Evolutionary conservation across 306 rosid genomes (phyloP).

Genomic region (Acacia confusa): DNA sequence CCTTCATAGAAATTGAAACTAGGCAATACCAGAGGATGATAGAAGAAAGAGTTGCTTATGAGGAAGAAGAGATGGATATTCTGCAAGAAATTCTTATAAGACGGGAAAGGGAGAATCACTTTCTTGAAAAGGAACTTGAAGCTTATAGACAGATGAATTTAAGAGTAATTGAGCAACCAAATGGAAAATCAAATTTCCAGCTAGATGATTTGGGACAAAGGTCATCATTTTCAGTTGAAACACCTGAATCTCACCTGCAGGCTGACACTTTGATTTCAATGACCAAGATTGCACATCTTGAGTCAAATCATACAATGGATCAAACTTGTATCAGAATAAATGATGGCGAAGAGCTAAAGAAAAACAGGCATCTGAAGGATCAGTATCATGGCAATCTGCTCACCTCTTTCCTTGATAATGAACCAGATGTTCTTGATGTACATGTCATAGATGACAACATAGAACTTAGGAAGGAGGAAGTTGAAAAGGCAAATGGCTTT

Average conservation of each 20-base stretch:
- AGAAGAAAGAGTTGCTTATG: constrained; percentile 77
- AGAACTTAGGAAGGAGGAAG: constrained; percentile 38
- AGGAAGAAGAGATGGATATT: constrained; percentile 83
- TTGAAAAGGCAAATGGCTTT: constrained; percentile 32
- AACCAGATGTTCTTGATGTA: constrained; percentile 58
- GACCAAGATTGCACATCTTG: constrained; percentile 21
- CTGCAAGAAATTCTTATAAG: constrained; percentile 80
- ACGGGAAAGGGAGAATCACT: constrained; percentile 77
- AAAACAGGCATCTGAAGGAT: constrained; percentile 28
- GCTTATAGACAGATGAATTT: constrained; percentile 54
- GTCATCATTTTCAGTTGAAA: constrained; percentile 36
- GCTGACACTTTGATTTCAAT: constrained; percentile 26
- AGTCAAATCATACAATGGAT: constrained; percentile 32
- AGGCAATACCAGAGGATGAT: constrained; percentile 73
- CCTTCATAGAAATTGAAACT: constrained; percentile 68
- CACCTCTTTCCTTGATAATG: constrained; percentile 45
- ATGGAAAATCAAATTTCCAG: constrained; percentile 34
- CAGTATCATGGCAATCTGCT: constrained; percentile 24
- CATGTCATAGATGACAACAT: constrained; percentile 66
- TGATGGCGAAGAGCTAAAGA: constrained; percentile 37
- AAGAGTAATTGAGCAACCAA: constrained; percentile 40
- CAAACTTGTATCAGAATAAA: constrained; percentile 21
- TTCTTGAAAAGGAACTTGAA: constrained; percentile 75
- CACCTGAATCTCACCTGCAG: constrained; percentile 33
- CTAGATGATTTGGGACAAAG: constrained; percentile 39